A percentile compares a stretch with the other conserved stretches of the same genome.
phyloP scores from a whole-genome alignment of 2,329 filamentous ascomycete species.

The Cyphellophora attinorum region DNA sequence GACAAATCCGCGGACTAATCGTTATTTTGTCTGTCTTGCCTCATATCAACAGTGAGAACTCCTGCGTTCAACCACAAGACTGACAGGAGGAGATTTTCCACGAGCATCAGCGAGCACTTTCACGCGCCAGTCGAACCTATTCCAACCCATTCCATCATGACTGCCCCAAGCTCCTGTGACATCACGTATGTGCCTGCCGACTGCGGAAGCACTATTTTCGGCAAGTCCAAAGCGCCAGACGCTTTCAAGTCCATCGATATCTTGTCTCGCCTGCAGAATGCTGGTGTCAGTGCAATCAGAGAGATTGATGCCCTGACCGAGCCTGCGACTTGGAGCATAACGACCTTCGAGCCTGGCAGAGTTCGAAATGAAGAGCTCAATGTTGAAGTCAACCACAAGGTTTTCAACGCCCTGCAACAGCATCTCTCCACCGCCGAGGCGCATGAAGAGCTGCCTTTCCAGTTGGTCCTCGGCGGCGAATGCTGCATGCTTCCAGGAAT shows the following conservation, averaged over 20 bases:
- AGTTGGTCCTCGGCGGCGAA: conserved; percentile 8
- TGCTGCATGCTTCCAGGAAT: conserved; percentile 8
- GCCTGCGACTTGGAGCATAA: conserved; percentile 4
- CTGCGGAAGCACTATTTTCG: conserved; percentile 6
- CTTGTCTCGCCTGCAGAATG: conserved; percentile 3
- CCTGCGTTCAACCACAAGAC: no score
- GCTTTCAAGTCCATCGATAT: conserved; percentile 6
- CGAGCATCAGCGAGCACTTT: no score
- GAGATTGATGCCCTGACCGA: conserved; percentile 4
- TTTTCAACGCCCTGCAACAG: conserved; percentile 1
- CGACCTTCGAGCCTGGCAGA: conserved; percentile 1
- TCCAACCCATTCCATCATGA: no score
- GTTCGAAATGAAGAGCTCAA: conserved; percentile 7
- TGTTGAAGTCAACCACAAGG: conserved; percentile 3
- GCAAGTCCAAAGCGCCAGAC: conserved; percentile 9
- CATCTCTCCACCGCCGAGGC: not conserved
- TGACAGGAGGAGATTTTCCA: no score
- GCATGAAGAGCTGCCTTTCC: conserved; percentile 3
- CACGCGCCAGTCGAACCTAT: no score
- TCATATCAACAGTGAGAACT: no score
- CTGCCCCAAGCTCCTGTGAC: conserved; percentile 2
- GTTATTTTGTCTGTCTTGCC: no score
- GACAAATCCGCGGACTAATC: no score
- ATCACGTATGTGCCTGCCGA: conserved; percentile 9
- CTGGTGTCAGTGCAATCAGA: conserved; percentile 1